Base-by-base conservation (phyloP, 345 rosid genomes). In the Euphorbia lathyris region DNA sequence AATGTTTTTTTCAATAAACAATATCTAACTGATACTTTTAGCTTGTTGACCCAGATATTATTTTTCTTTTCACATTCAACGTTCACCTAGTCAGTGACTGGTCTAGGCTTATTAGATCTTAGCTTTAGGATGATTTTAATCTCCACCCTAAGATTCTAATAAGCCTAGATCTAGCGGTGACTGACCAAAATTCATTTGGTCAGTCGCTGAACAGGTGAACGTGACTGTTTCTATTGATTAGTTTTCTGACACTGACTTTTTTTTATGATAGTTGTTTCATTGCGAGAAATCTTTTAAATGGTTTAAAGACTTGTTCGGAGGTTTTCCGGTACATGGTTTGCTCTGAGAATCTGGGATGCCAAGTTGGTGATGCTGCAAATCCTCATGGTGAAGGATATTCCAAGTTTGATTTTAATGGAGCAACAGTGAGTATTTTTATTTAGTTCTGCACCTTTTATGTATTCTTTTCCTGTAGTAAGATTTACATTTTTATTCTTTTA, bases 231-330 rank as follows among this genome's bases (percentile, higher is more conserved):
- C 7, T 20, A 5, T 50, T 47, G n/a, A 22, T 62, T 66, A 34
- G 34, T 72, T 51, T 55, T 74, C 76, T 70, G 60, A 77, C 53
- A 1, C 40, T 51, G 63, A 6, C 62, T 58, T 56, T 76, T 74
- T 30, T 72, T 59, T 30, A 29, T 76, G 42, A 27, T 85, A 96
- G 99, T 76, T 96, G 99, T 82, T 77, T 90, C 75, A 92, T 96
- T 76, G 89, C 97, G 62, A 88, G 93, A 80, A 96, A 96, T 78
- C 92, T 96, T 67, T 80, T 96, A 75, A 88, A 87, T 79, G 98
- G 98, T 78, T 83, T 89, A 72, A 92, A 85, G 88, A 86, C 96
- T 19, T 93, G 97, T 78, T 81, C 83, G 90, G 98, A 93, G 81
- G 88, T 91, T 79, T 92, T 86, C 80, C 96, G 83, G 68, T 87